Conservation (phyloP, 805 yeast genomes). For the Starmerella etchellsii region DNA sequence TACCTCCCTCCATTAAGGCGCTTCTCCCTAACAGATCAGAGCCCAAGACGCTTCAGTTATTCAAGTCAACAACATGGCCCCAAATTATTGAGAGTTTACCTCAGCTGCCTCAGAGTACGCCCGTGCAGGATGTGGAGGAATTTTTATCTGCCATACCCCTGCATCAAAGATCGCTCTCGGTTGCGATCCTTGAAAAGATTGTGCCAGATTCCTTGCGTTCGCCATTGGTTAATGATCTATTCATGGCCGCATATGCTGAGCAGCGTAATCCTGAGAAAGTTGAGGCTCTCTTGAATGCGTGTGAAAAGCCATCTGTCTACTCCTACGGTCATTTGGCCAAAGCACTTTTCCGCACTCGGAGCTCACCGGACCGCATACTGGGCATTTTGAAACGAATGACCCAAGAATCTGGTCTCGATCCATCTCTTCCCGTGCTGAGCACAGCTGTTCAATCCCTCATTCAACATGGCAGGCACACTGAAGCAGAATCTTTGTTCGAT, state of each 20-base stretch:
- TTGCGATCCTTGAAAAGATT: conserved; percentile 20
- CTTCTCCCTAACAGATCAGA: neutral
- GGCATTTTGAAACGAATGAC: conserved; percentile 20
- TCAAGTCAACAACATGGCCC: conserved; percentile 2
- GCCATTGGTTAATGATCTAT: conserved; percentile 18
- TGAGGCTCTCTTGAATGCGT: conserved; percentile 18
- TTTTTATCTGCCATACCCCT: conserved; percentile 23
- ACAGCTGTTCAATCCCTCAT: conserved; percentile 51
- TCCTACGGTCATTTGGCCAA: conserved; percentile 27
- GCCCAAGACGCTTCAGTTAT: conserved; percentile 1
- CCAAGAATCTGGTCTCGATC: conserved; percentile 16
- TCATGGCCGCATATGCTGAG: conserved; percentile 28
- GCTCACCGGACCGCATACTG: conserved; percentile 19
- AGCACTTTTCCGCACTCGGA: conserved; percentile 22
- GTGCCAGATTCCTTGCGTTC: conserved; percentile 9
- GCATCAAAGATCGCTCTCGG: conserved; percentile 16
- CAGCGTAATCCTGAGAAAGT: conserved; percentile 20
- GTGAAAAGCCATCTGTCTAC: conserved; percentile 19
- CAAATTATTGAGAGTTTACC: conserved; percentile 4
- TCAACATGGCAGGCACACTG: conserved; percentile 35
- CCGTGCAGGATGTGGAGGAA: conserved; percentile 19
- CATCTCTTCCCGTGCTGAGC: conserved; percentile 34
- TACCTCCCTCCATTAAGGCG: neutral
- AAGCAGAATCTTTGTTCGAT: conserved; percentile 65
- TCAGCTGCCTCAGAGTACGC: conserved; percentile 6